These are phyloP conservation scores for Ophiostoma angusticollis DNA, from an alignment of 2,329 filamentous ascomycete species.

Conservation along the genomic window DNA sequence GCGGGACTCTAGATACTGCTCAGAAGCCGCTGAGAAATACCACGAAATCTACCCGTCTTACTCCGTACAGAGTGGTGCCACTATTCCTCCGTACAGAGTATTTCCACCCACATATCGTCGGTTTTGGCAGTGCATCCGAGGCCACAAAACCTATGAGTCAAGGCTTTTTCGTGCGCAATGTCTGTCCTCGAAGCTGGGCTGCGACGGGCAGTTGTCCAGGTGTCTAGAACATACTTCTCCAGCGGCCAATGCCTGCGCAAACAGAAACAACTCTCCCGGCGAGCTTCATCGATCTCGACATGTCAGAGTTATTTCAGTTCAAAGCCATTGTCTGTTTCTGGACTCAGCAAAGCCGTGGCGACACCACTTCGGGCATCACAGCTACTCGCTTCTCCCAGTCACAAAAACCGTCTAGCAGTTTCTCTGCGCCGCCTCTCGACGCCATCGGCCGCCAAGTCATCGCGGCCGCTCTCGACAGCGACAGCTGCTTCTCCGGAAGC, in stretches of 20 bases:
- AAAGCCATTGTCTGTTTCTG: neutral
- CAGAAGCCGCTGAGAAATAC: too few relatives aligned
- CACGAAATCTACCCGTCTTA: too few relatives aligned
- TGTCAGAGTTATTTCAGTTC: constrained; percentile 1
- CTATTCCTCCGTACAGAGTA: too few relatives aligned
- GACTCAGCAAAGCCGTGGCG: neutral
- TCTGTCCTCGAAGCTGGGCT: constrained; percentile 19
- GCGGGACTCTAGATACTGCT: too few relatives aligned
- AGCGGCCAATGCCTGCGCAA: constrained; percentile 36
- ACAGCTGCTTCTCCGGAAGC: constrained; percentile 8
- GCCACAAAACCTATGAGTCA: too few relatives aligned
- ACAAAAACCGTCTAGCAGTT: neutral
- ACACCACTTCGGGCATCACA: too few relatives aligned
- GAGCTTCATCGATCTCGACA: neutral
- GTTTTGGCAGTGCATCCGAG: too few relatives aligned
- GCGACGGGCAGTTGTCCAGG: constrained; percentile 16
- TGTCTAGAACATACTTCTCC: constrained; percentile 25
- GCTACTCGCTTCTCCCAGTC: neutral
- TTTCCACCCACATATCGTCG: too few relatives aligned
- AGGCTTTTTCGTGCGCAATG: constrained; percentile 16
- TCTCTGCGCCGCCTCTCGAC: neutral
- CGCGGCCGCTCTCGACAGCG: constrained; percentile 4
- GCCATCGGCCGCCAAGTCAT: neutral
- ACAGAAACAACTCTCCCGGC: constrained; percentile 11
- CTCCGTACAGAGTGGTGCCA: too few relatives aligned